A percentile compares a stretch with the other conserved stretches of the same genome.
phyloP scores from a whole-genome alignment of 371 early-diverging fungal genomes.

The Syncephalastrum monosporum region DNA sequence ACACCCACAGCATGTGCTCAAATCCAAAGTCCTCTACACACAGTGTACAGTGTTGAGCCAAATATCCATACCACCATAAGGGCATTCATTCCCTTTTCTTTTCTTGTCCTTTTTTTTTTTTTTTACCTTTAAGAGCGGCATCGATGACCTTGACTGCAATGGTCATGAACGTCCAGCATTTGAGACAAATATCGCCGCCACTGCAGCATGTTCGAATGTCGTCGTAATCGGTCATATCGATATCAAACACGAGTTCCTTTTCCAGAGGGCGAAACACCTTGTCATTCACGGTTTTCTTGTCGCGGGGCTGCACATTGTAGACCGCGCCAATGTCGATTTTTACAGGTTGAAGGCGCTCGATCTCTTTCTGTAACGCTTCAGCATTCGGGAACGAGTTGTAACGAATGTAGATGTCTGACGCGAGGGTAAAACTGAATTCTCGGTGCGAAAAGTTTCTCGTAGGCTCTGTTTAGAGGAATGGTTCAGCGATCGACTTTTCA shows the following conservation, averaged over 20 bases:
- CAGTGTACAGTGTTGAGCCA: neutral
- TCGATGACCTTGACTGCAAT: slow-evolving; percentile 89
- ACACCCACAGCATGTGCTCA: slow-evolving; percentile 93
- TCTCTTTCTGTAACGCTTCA: slow-evolving; percentile 76
- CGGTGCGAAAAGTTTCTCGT: slow-evolving; percentile 75
- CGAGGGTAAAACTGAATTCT: slow-evolving; percentile 93
- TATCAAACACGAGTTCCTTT: slow-evolving; percentile 99
- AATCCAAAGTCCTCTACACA: slow-evolving; percentile 94
- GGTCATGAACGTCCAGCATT: slow-evolving; percentile 96
- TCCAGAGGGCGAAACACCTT: slow-evolving; percentile 75
- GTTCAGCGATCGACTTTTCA: neutral
- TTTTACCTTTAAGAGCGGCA: slow-evolving; percentile 60
- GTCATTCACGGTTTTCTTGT: slow-evolving; percentile 72
- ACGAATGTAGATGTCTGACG: slow-evolving; percentile 81
- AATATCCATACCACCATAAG: no score
- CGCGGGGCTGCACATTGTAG: slow-evolving; percentile 83
- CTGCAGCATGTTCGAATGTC: slow-evolving; percentile 95
- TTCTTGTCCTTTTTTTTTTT: slow-evolving; percentile 8
- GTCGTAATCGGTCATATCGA: slow-evolving; percentile 99
- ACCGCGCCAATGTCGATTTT: slow-evolving; percentile 99
- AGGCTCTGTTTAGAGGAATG: slow-evolving; percentile 21
- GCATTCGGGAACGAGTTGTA: slow-evolving; percentile 80
- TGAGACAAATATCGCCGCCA: slow-evolving; percentile 85
- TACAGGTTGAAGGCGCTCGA: slow-evolving; percentile 72
- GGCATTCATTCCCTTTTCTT: neutral